Conservation (phyloP, 2,329 filamentous ascomycete species). For the Talaromyces sp. region DNA sequence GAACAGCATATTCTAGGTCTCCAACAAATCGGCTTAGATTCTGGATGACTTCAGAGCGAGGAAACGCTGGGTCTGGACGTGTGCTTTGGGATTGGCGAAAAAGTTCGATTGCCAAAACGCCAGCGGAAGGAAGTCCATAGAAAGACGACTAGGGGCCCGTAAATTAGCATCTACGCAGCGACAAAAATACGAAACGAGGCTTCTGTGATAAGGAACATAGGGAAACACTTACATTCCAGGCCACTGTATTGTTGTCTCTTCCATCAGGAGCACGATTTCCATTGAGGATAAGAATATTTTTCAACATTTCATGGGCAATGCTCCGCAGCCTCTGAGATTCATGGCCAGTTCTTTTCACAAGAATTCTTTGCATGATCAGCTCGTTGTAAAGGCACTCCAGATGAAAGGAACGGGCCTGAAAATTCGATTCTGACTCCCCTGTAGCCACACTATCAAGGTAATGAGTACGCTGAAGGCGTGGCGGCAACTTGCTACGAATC, state of each 20-base stretch:
- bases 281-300: constrained; percentile 16
- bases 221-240: constrained; percentile 16
- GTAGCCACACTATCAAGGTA: neutral
- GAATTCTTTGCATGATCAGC: constrained; percentile 21
- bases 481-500: constrained; percentile 4
- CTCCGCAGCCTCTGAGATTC: constrained; percentile 19
- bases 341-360: constrained; percentile 19
- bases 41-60: constrained; percentile 26
- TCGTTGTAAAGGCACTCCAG: constrained; percentile 24
- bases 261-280: constrained; percentile 15
- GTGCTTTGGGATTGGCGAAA: constrained; percentile 16
- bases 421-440: neutral
- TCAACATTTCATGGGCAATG: constrained; percentile 22
- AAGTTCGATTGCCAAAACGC: constrained; percentile 26
- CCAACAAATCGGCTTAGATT: constrained; percentile 25
- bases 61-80: constrained; percentile 16
- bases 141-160: constrained; percentile 13
- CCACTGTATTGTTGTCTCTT: constrained; percentile 15
- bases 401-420: constrained; percentile 13
- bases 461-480: neutral
- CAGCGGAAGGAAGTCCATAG: constrained; percentile 25
- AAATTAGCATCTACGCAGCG: neutral
- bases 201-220: neutral
- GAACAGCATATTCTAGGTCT: constrained; percentile 21
- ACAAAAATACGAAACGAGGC: neutral